A percentile compares a stretch with the other conserved stretches of the same genome.
Conservation (phyloP, 306 rosid genomes). For the Fragaria ananassa region DNA sequence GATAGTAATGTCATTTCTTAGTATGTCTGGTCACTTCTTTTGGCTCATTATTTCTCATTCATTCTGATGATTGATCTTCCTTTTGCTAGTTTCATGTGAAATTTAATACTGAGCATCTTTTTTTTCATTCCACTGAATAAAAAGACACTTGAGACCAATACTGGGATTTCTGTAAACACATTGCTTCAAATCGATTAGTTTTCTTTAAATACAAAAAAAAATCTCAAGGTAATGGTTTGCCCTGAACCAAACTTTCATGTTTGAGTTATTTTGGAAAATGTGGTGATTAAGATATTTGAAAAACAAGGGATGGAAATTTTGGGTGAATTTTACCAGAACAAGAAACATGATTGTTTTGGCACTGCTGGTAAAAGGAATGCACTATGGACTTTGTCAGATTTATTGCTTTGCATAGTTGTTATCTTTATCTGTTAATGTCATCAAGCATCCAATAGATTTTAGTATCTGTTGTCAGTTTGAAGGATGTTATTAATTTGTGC, state of each 20-base stretch:
- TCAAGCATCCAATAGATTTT: neutral
- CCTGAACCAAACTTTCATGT: neutral
- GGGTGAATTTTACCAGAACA: neutral
- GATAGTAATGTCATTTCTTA: neutral
- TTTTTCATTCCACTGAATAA: neutral
- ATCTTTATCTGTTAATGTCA: neutral
- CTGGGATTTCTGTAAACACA: neutral
- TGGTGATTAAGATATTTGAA: neutral
- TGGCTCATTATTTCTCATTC: neutral
- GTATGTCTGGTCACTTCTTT: neutral
- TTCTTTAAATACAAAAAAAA: neutral
- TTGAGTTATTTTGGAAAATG: neutral
- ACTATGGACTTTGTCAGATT: neutral
- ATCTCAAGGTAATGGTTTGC: neutral
- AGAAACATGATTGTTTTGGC: neutral
- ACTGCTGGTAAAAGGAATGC: neutral
- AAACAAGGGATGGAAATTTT: neutral
- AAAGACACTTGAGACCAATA: neutral
- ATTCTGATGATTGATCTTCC: neutral
- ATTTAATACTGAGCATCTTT: neutral
- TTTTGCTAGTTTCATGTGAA: neutral
- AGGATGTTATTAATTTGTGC: slow-evolving; percentile 15
- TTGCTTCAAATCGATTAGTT: neutral
- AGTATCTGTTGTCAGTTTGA: neutral
- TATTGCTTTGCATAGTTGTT: neutral